A percentile compares a stretch with the other conserved stretches of the same genome.
These are phyloP conservation scores for Moesziomyces parantarcticus DNA, from an alignment of 1,284 basidiomycete species.

Conservation along the genomic window DNA sequence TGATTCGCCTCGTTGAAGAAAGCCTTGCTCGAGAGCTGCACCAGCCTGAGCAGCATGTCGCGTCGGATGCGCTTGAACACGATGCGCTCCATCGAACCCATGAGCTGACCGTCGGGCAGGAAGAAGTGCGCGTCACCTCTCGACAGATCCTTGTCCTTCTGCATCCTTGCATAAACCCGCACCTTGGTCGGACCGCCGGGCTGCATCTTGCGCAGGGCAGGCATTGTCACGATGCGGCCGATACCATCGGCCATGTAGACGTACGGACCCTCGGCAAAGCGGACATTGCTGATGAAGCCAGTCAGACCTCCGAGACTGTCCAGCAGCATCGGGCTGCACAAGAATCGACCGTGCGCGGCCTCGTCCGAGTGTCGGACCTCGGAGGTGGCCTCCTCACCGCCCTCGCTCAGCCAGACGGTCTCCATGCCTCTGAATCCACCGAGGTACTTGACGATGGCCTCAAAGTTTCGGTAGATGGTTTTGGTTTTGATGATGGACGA, in stretches of 20 bases:
- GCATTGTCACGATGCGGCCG: conserved; percentile 31
- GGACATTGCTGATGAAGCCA: conserved; percentile 54
- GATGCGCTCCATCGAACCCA: conserved; percentile 44
- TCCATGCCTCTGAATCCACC: conserved; percentile 50
- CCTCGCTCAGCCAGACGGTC: conserved; percentile 39
- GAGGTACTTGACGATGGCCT: conserved; percentile 45
- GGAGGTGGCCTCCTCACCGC: conserved; percentile 40
- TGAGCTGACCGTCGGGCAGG: conserved; percentile 24
- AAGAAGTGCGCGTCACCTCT: conserved; percentile 42
- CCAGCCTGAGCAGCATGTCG: conserved; percentile 34
- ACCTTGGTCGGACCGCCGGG: conserved; percentile 19
- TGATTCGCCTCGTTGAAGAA: conserved; percentile 30
- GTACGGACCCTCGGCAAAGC: conserved; percentile 32
- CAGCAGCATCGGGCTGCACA: conserved; percentile 47
- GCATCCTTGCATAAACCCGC: conserved; percentile 37
- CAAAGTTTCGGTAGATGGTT: conserved; percentile 45
- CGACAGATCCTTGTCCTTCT: conserved; percentile 30
- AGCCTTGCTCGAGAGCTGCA: conserved; percentile 37
- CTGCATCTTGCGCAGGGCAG: conserved; percentile 14
- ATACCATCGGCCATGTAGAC: conserved; percentile 53
- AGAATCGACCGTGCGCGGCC: conserved; percentile 37
- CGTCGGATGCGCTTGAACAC: conserved; percentile 43
- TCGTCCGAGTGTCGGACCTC: conserved; percentile 21
- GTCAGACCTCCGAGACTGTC: conserved; percentile 52
- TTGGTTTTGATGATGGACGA: conserved; percentile 24